Base-by-base conservation (phyloP, 2,329 filamentous ascomycete genomes). In the Dactylellina drechsleri region DNA sequence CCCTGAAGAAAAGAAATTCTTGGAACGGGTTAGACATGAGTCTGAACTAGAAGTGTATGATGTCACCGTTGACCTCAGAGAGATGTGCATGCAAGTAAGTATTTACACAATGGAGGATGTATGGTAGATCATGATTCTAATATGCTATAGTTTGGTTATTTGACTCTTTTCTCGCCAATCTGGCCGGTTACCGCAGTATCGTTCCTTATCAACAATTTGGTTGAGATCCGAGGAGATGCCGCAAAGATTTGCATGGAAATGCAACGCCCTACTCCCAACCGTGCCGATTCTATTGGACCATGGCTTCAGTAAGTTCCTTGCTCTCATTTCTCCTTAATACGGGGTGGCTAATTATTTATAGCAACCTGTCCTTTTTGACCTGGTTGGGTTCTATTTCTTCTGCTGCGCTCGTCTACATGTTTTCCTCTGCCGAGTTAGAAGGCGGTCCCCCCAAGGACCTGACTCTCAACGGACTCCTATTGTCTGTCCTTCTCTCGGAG, bases 191-290 rank as follows among this genome's bases (percentile, higher is more conserved):
- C 94, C 0, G 90, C 91, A 1, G 86, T 92, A 67, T 94, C 91
- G 0, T 98, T 98, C 84, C 84, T 98, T 12, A 84, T 95, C 82
- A 98, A 98, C 83, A 96, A 98, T 83, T 98, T 94, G 93, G 84
- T 99, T 68, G 95, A 98, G 81, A 87, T 98, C 45, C 91, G 95
- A 49, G 92, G 92, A 0, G 95, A 99, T 80, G 93, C 94, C 1
- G 87, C 97, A 83, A 99, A 99, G 82, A 96, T 98, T 79, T 93
- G 93, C 66, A 86, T 92, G 56, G 91, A 93, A 81, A 93, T 92
- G 85, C 91, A 94, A 79, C 89, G 95, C 2, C 95, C 95, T 0
- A 92, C 92, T 43, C 95, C 95, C 0, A 92, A 91, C 87, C 89
- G 95, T 62, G 89, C 92, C 0, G 95, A 98, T 83, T 95, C 92